Base-by-base conservation (phyloP, 2,329 filamentous ascomycete genomes). In the Fusarium equiseti region DNA sequence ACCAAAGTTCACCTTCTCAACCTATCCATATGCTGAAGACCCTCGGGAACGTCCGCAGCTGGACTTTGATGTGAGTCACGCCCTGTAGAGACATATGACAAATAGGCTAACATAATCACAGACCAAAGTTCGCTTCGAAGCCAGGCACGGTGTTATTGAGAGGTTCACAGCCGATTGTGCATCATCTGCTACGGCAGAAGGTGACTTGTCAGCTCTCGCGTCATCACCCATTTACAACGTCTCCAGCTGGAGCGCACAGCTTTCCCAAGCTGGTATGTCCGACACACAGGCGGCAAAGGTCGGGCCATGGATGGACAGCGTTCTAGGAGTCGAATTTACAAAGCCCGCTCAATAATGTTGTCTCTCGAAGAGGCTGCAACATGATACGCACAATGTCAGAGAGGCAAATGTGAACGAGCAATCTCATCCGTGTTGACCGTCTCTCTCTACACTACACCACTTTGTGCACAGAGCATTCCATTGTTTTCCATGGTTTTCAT, bases 1-100 rank as follows among this genome's bases (percentile, higher is more conserved):
- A 3, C 95, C 95, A 2, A 90, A 91, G 59, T 98, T 97, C 78
- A 89, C 87, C 10, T 90, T 95, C 72, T 89, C 88, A 6, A 90
- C 87, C 6, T 82, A 87, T 78, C 81, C 90, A 40, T 86, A 85
- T 67, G 83, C 89, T 68, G 83, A 89, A 44, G 84, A 92, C 80
- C 82, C 88, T 59, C 81, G 89, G 59, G 80, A 85, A 63, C 83
- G 89, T 42, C 88, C 88, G 2, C 73, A 78, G 0, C 65, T 87
- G 15, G 86, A 88, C 2, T 76, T 81, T 15, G 79, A 82, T 24
- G 80, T 91, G 68, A 79, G 80, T 71, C 13, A 15, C 42, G 40
- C 5, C 31, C 38, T 32, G 15, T 20, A 18, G 44, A 40, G 13
- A 18, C 18, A 43, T 53, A 31, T 58, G 32, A n/a, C 40, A 58